These are phyloP conservation scores for Stagonosporopsis chrysanthemi DNA, from an alignment of 2,329 filamentous ascomycete genomes.

Conservation along the genomic window DNA sequence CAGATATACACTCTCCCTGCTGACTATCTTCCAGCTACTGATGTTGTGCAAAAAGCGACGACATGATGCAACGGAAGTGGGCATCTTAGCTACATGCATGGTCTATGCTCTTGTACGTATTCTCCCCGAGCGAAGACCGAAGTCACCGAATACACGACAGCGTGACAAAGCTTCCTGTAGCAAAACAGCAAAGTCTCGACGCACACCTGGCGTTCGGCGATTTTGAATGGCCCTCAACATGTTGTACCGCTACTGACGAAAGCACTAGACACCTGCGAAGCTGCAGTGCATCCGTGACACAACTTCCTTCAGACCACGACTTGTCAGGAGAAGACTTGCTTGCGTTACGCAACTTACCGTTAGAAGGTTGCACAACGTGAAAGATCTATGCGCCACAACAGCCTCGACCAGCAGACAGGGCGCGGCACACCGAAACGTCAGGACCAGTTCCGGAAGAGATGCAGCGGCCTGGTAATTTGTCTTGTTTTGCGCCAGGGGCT, in stretches of 20 bases:
- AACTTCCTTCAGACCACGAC: conserved; percentile 3
- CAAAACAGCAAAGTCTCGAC: conserved; percentile 2
- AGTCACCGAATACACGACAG: not conserved
- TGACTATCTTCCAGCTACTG: not conserved
- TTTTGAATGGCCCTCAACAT: conserved; percentile 7
- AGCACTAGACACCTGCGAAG: conserved; percentile 10
- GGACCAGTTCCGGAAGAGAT: conserved; percentile 24
- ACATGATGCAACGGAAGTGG: not conserved
- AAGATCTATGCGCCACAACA: conserved; percentile 15
- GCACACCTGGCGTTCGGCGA: conserved; percentile 1
- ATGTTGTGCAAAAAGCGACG: not conserved
- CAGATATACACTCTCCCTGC: not conserved
- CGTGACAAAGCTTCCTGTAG: not conserved
- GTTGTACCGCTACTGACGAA: conserved; percentile 16
- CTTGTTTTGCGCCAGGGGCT: conserved; percentile 15
- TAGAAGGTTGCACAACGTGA: conserved; percentile 23
- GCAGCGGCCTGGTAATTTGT: conserved; percentile 23
- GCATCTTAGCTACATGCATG: not conserved
- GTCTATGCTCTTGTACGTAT: not conserved
- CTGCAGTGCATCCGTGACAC: conserved; percentile 18
- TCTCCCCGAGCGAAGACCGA: not conserved
- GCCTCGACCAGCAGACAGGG: conserved; percentile 22
- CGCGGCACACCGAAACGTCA: conserved; percentile 28
- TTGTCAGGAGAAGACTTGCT: conserved; percentile 12
- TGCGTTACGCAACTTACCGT: conserved; percentile 22